Evolutionary conservation across 768 basidiomycete species (phyloP).

Genomic region (Agrocybe pediades): DNA sequence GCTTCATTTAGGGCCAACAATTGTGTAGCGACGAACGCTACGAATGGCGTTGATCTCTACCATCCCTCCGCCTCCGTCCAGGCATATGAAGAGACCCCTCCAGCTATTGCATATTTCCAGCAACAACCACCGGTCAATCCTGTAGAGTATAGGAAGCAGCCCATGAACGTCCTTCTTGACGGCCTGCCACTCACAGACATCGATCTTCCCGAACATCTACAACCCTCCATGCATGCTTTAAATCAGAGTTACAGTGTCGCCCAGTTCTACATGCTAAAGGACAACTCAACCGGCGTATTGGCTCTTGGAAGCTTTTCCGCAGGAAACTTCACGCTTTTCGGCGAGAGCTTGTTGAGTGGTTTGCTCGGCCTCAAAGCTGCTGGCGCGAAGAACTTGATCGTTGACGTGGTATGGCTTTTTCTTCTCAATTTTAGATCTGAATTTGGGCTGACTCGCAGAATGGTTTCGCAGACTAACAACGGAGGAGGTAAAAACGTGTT

Average conservation of each 20-base stretch:
- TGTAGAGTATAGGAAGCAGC: constrained; percentile 34
- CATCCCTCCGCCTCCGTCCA: constrained; percentile 6
- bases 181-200: constrained; percentile 44
- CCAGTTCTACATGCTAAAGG: constrained; percentile 56
- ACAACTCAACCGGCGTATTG: constrained; percentile 54
- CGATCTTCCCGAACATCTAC: constrained; percentile 39
- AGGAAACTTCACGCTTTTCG: constrained; percentile 40
- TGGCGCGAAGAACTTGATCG: constrained; percentile 55
- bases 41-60: constrained; percentile 50
- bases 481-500: constrained; percentile 37
- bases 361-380: constrained; percentile 43
- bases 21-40: constrained; percentile 47
- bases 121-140: constrained; percentile 38
- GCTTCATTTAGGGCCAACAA: constrained; percentile 53
- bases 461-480: constrained; percentile 42
- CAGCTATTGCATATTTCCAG: constrained; percentile 37
- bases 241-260: constrained; percentile 50
- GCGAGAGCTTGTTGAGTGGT: constrained; percentile 45
- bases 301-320: constrained; percentile 62
- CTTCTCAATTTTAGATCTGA: neutral
- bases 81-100: constrained; percentile 10
- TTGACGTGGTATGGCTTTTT: constrained; percentile 47
- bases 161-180: constrained; percentile 52
- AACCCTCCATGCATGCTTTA: constrained; percentile 38
- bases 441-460: neutral